phyloP scores from a whole-genome alignment of 1,284 basidiomycete genomes.

The Rhodotorula mucilaginosa region DNA sequence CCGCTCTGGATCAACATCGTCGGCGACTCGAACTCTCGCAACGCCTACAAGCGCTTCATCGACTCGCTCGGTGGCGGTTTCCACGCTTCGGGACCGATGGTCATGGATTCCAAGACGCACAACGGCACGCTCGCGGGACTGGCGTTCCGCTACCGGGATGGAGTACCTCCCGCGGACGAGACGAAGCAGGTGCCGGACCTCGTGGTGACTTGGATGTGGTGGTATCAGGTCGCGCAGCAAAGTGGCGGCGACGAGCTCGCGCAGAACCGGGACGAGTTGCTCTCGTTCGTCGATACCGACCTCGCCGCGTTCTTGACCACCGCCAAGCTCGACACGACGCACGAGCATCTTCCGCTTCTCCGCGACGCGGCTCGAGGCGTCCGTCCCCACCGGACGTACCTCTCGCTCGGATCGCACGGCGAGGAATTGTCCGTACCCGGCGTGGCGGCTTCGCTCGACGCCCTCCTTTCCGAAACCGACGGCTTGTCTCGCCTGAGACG shows the following conservation, averaged over 20 bases:
- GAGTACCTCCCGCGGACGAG: conserved; percentile 1
- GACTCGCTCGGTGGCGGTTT: conserved; percentile 18
- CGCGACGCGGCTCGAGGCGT: not conserved
- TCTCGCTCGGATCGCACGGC: conserved; percentile 34
- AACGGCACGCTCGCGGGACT: conserved; percentile 30
- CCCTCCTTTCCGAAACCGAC: conserved; percentile 1
- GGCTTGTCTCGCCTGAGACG: conserved; percentile 10
- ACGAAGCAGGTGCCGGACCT: conserved; percentile 6
- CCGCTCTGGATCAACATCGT: conserved; percentile 35
- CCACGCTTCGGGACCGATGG: conserved; percentile 11
- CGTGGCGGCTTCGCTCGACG: conserved; percentile 17
- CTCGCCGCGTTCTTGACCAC: conserved; percentile 9
- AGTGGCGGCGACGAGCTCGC: not conserved
- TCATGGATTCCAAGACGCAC: conserved; percentile 27
- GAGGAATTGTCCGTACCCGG: conserved; percentile 22
- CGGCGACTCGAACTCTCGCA: conserved; percentile 39
- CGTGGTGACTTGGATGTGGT: conserved; percentile 37
- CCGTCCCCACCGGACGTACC: conserved; percentile 28
- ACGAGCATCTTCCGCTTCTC: not conserved
- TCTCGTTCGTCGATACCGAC: conserved; percentile 18
- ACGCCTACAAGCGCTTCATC: conserved; percentile 21
- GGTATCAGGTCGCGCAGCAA: conserved; percentile 22
- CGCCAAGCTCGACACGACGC: not conserved
- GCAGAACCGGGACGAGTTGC: conserved; percentile 21
- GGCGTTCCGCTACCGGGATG: conserved; percentile 9